Evolutionary conservation across 1,284 basidiomycete genomes (phyloP).

Genomic region (Sphagnurus paluster): DNA sequence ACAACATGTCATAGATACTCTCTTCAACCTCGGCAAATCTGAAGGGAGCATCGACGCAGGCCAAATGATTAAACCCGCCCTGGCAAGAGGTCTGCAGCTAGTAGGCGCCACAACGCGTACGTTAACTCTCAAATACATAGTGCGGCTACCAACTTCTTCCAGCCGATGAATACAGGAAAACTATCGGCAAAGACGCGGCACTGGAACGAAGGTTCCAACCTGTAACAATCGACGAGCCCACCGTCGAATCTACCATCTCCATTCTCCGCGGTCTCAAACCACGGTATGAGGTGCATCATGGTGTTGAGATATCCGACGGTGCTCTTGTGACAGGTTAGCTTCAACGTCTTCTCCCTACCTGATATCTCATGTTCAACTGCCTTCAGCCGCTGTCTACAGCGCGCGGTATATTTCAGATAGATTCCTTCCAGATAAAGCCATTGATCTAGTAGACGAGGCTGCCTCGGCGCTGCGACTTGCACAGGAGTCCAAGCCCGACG

Average conservation of each 20-base stretch:
- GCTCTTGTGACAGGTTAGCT: slow-evolving; percentile 78
- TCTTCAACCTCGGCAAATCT: slow-evolving; percentile 87
- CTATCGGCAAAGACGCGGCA: slow-evolving; percentile 90
- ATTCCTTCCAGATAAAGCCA: slow-evolving; percentile 88
- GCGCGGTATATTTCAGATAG: slow-evolving; percentile 86
- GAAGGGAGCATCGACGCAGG: slow-evolving; percentile 92
- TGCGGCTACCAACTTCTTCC: slow-evolving; percentile 2
- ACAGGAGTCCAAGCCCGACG: slow-evolving; percentile 89
- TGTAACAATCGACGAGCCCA: slow-evolving; percentile 85
- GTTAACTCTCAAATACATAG: slow-evolving; percentile 23
- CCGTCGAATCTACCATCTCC: slow-evolving; percentile 83
- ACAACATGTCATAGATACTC: slow-evolving; percentile 48
- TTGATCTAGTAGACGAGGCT: slow-evolving; percentile 90
- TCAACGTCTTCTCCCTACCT: background rate
- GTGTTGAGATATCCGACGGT: slow-evolving; percentile 86
- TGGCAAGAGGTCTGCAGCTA: slow-evolving; percentile 83
- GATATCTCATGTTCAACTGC: background rate
- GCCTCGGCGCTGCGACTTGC: slow-evolving; percentile 86
- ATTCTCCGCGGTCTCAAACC: slow-evolving; percentile 87
- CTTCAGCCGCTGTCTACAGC: slow-evolving; percentile 74
- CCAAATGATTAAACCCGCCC: slow-evolving; percentile 88
- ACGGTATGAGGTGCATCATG: slow-evolving; percentile 88
- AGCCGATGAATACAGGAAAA: slow-evolving; percentile 90
- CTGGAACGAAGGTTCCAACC: slow-evolving; percentile 91
- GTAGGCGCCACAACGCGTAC: slow-evolving; percentile 86